phyloP scores from a whole-genome alignment of 768 basidiomycete species.

The Lanmaoa pseudosensibilis region DNA sequence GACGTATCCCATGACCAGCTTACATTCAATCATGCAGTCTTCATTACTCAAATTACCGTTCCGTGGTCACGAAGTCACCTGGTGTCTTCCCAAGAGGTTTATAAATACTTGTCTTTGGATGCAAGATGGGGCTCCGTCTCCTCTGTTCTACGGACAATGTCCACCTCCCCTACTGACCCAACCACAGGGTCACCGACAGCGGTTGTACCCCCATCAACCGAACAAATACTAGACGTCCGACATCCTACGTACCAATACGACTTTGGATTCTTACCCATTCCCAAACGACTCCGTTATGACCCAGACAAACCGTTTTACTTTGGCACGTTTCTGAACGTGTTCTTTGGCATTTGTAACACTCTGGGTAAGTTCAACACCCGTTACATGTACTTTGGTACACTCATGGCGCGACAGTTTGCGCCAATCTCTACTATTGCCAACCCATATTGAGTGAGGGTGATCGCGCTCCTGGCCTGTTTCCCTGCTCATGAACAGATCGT shows the following conservation, averaged over 20 bases:
- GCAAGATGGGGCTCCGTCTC: not conserved
- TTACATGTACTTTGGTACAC: not conserved
- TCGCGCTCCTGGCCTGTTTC: not conserved
- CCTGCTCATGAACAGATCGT: not conserved
- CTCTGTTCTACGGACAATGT: conserved; percentile 2
- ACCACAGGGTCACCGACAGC: not conserved
- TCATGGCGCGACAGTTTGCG: conserved; percentile 36
- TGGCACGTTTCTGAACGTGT: conserved; percentile 49
- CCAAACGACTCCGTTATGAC: conserved; percentile 50
- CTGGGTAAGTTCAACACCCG: conserved; percentile 12
- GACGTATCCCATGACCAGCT: conserved; percentile 3
- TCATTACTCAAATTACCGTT: not conserved
- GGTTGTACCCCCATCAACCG: not conserved
- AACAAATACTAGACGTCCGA: not conserved
- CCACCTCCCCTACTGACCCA: not conserved
- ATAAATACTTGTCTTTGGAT: conserved; percentile 1
- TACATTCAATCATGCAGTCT: not conserved
- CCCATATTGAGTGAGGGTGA: conserved; percentile 63
- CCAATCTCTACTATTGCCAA: conserved; percentile 79
- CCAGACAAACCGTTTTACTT: conserved; percentile 50
- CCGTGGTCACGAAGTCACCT: not conserved
- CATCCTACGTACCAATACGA: conserved; percentile 30
- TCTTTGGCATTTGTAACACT: conserved; percentile 64
- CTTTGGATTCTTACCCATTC: conserved; percentile 63
- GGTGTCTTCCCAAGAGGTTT: not conserved